Base-by-base conservation (phyloP, 345 rosid species). In the Eutrema japonicum region DNA sequence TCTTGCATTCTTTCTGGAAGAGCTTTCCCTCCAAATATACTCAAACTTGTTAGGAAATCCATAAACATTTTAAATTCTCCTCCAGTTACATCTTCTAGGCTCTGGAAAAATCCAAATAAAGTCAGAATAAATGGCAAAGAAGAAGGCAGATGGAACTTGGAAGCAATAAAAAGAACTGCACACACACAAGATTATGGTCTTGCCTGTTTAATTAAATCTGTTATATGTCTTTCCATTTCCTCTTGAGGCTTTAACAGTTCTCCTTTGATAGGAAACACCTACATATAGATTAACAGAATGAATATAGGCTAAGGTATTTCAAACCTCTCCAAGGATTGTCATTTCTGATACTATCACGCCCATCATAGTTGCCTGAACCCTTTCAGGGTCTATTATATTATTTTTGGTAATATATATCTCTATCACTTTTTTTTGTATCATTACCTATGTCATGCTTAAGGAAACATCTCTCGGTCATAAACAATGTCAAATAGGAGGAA, bases 21-120 rank as follows among this genome's bases (percentile, higher is more conserved):
- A 66, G 97, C 98, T 83, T 92, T 89, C 40, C 83, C 96, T 68
- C 99, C 99, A 86, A 90, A 96, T 74, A 96, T 84, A 80, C 81
- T 89, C 79, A 96, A 85, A 77, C 86, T 82, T 80, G 84, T 92
- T 69, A 96, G 77, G 85, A 96, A 96, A 78, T 96, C 99, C 95
- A 92, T 89, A 74, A 96, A 96, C 99, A 96, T 96, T 79, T 86
- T 90, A 75, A 96, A 96, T 59, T 96, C 99, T 14, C 89, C 90
- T 76, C 96, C 99, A 59, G 98, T 92, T 74, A 96, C 98, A 85
- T 92, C 99, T 83, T 81, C 91, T 73, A 90, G 82, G 76, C 99
- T 86, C 99, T 96, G 86, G 62, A 61, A 79, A 50, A 41, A 65
- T 64, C 36, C 51, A 66, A 3, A 41, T 11, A 18, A 32, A 57